Conservation (phyloP, 2,329 filamentous ascomycete species). For the Rasamsonia emersonii region DNA sequence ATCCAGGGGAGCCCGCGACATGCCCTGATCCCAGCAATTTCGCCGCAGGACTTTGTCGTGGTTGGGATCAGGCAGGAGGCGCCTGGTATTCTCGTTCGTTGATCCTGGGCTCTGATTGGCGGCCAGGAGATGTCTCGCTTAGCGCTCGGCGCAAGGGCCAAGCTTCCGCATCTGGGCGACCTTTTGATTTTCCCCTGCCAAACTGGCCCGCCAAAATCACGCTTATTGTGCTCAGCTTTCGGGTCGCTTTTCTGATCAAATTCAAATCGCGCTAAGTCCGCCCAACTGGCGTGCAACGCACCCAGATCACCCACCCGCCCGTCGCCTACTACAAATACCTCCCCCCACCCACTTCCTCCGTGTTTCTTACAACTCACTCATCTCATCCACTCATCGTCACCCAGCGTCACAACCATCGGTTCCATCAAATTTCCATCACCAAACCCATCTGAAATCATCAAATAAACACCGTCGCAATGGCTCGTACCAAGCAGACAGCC, state of each 20-base stretch:
- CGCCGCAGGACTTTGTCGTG: slow-evolving; percentile 12
- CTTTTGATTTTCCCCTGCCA: slow-evolving; percentile 20
- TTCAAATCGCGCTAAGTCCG: slow-evolving; percentile 19
- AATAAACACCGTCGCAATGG: slow-evolving; percentile 31
- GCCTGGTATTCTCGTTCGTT: slow-evolving; percentile 21
- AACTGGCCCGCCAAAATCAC: slow-evolving; percentile 21
- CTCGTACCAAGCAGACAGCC: slow-evolving; percentile 46
- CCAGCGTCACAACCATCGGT: slow-evolving; percentile 21
- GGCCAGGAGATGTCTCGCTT: slow-evolving; percentile 23
- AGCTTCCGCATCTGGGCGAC: slow-evolving; percentile 10
- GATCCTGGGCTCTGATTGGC: slow-evolving; percentile 33
- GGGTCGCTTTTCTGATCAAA: slow-evolving; percentile 22
- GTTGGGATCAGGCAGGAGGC: slow-evolving; percentile 26
- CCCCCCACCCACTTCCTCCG: slow-evolving; percentile 30
- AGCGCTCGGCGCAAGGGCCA: slow-evolving; percentile 12
- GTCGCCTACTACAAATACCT: slow-evolving; percentile 33
- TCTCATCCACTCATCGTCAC: slow-evolving; percentile 17
- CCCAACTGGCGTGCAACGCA: slow-evolving; percentile 15
- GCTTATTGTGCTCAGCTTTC: slow-evolving; percentile 26
- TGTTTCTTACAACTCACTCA: slow-evolving; percentile 24
- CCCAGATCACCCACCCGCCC: slow-evolving; percentile 28
- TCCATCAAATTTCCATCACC: slow-evolving; percentile 22
- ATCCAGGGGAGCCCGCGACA: slow-evolving; percentile 11
- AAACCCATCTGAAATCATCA: slow-evolving; percentile 22
- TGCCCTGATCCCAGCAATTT: slow-evolving; percentile 11